Evolutionary conservation across 2,329 filamentous ascomycete genomes (phyloP).

Genomic region (Botrytis hyacinthi): DNA sequence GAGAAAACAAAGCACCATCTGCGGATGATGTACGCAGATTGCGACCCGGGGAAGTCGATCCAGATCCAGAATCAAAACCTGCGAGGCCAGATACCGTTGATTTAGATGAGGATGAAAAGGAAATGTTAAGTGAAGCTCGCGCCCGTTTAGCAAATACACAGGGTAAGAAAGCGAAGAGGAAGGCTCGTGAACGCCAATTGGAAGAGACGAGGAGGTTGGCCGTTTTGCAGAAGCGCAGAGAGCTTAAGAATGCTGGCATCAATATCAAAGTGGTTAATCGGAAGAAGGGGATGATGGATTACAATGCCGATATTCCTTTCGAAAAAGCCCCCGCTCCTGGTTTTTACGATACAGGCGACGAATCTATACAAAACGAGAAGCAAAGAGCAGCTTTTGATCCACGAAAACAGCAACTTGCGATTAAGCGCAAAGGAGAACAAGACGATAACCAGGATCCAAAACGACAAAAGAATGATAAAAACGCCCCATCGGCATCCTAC

Average conservation of each 20-base stretch:
- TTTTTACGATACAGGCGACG: slow-evolving; percentile 91
- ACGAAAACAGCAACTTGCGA: slow-evolving; percentile 83
- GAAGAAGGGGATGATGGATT: slow-evolving; percentile 98
- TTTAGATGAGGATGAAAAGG: slow-evolving; percentile 97
- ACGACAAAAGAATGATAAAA: slow-evolving; percentile 84
- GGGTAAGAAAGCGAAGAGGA: slow-evolving; percentile 97
- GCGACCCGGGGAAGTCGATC: slow-evolving; percentile 89
- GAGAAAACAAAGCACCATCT: slow-evolving; percentile 80
- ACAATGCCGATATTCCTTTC: slow-evolving; percentile 98
- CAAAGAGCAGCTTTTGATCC: slow-evolving; percentile 87
- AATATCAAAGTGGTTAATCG: slow-evolving; percentile 92
- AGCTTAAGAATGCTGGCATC: slow-evolving; percentile 96
- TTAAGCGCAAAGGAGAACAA: slow-evolving; percentile 88
- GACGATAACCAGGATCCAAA: slow-evolving; percentile 81
- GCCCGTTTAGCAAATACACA: slow-evolving; percentile 96
- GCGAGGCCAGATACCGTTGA: slow-evolving; percentile 96
- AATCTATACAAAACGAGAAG: slow-evolving; percentile 75
- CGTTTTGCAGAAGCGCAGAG: slow-evolving; percentile 87
- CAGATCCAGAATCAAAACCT: slow-evolving; percentile 95
- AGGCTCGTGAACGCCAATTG: slow-evolving; percentile 90
- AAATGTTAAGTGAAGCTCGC: slow-evolving; percentile 97
- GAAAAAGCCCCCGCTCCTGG: slow-evolving; percentile 86
- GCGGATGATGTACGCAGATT: slow-evolving; percentile 89
- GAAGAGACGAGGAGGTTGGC: slow-evolving; percentile 91
- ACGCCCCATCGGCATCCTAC: slow-evolving; percentile 71